These are phyloP conservation scores for Pichia sp. DNA, from an alignment of 1,139 yeast genomes.

Conservation along the genomic window DNA sequence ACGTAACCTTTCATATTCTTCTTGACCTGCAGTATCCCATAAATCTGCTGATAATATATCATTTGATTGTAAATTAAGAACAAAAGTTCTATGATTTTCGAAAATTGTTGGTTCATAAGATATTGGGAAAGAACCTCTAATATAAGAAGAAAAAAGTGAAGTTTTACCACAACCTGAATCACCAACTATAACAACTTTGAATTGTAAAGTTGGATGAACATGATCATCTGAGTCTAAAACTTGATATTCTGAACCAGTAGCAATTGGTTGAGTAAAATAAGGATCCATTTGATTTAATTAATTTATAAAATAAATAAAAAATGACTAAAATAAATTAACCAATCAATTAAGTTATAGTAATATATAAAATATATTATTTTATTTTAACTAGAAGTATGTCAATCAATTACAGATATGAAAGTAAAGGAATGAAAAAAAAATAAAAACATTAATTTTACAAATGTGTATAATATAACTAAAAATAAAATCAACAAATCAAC, in stretches of 20 bases:
- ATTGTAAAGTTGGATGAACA: conserved; percentile 30
- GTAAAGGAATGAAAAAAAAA: too few species aligned
- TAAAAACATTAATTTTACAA: too few species aligned
- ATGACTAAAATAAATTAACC: too few species aligned
- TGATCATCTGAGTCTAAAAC: conserved; percentile 8
- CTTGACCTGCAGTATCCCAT: conserved; percentile 91
- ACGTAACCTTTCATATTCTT: conserved; percentile 79
- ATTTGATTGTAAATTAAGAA: conserved; percentile 39
- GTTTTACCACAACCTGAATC: conserved; percentile 97
- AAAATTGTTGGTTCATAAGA: conserved; percentile 86
- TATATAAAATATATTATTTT: too few species aligned
- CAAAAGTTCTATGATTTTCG: conserved; percentile 72
- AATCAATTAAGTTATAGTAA: too few species aligned
- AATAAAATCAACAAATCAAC: too few species aligned
- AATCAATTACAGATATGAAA: too few species aligned
- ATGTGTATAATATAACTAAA: too few species aligned
- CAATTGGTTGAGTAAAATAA: conserved; percentile 9
- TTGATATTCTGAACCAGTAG: conserved; percentile 9
- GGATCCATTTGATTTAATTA: too few species aligned
- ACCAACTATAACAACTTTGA: conserved; percentile 82
- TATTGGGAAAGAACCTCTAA: conserved; percentile 63
- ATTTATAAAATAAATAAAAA: too few species aligned
- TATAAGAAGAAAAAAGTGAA: conserved; percentile 73
- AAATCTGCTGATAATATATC: conserved; percentile 56
- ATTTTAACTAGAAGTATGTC: too few species aligned